Base-by-base conservation (phyloP, 208 protist species). In the Trypanosoma lewisi region DNA sequence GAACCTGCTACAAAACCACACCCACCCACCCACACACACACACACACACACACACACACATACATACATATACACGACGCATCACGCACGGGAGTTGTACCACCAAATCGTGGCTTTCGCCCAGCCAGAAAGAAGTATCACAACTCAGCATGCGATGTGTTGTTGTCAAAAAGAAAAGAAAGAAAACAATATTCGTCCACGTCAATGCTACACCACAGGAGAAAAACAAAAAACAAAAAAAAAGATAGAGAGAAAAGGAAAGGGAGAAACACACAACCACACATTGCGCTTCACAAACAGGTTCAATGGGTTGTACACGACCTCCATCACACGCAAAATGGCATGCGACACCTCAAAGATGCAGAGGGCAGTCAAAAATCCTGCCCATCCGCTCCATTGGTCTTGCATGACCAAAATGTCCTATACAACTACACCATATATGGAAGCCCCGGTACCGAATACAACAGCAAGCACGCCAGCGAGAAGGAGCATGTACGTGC, bases 401-500 rank as follows among this genome's bases (percentile, higher is more conserved):
- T 2, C 42, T 47, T 19, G 1, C 42, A 47, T 2, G n/a, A 23
- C 16, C n/a, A 23, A 7, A 19, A 21, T 19, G 23, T 8, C 0
- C 17, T 51, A 61, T 28, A 31, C 14, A 55, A 55, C 14, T 9
- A 69, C 54, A 49, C 58, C 67, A 68, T 88, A 92, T 63, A 91
- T 77, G 25, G 78, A 51, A 11, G 77, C 78, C 4, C 65, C 78
- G 25, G 82, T 91, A 49, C 87, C 87, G 44, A 89, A 88, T 19
- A 87, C 74, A 27, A 88, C 65, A 2, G 77, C 73, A n/a, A 89
- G 58, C 19, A 94, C 80, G 41, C 84, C 87, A 21, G 67, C 66
- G 37, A 94, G 78, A 50, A 91, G 77, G 39, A 94, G 75, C n/a
- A 76, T 25, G 61, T 91, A 92, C 2, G 88, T 94, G 52, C 36